A percentile compares a stretch with the other conserved stretches of the same genome.
Evolutionary conservation across 345 rosid species (phyloP).

Genomic region (Mallotus nudiflorus): DNA sequence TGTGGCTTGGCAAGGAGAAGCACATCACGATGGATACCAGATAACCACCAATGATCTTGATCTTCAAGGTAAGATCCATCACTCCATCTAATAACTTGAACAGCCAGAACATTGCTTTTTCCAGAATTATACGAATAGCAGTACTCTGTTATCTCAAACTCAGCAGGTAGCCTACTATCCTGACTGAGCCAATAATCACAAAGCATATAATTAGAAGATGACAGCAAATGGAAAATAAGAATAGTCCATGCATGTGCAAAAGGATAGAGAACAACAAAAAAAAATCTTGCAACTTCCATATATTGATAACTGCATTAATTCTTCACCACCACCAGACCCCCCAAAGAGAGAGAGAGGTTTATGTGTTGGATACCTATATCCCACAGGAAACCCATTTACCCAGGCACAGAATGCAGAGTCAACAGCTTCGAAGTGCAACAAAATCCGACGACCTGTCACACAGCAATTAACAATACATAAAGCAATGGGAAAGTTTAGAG

Average conservation of each 20-base stretch:
- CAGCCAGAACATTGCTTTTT: conserved; percentile 84
- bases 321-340: neutral
- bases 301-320: neutral
- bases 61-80: conserved; percentile 99
- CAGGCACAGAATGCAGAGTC: conserved; percentile 96
- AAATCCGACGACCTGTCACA: conserved; percentile 80
- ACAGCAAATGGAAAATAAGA: neutral
- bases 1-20: conserved; percentile 95
- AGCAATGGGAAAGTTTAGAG: neutral
- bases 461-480: conserved; percentile 5
- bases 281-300: neutral
- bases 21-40: conserved; percentile 96
- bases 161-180: conserved; percentile 98
- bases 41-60: conserved; percentile 99
- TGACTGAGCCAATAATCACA: conserved; percentile 52
- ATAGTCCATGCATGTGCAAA: neutral
- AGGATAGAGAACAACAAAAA: neutral
- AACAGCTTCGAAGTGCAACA: conserved; percentile 95
- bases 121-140: conserved; percentile 72
- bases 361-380: conserved; percentile 66
- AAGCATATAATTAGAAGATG: neutral
- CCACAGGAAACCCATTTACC: conserved; percentile 84
- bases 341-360: neutral
- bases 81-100: conserved; percentile 99
- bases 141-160: conserved; percentile 91